Base-by-base conservation (phyloP, 2,329 filamentous ascomycete genomes). In the Paecilomyces sp. region DNA sequence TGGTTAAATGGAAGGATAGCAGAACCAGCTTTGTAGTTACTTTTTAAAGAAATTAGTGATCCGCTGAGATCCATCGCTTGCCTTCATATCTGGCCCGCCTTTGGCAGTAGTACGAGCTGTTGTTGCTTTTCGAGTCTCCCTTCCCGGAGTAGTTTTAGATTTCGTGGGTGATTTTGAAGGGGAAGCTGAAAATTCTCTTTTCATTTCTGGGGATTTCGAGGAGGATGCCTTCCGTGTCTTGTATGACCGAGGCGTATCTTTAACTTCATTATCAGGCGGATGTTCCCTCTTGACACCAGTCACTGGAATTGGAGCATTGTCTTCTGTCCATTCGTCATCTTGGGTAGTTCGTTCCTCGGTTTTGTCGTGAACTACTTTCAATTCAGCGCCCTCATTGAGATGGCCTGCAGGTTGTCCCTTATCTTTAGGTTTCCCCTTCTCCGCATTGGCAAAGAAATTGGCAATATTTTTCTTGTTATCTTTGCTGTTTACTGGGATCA, bases 391-490 rank as follows among this genome's bases (percentile, higher is more conserved):
- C 12, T 71, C 64, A 54, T 75, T 62, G 12, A 66, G 56, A 54
- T 67, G 67, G 54, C 71, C 67, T 2, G 59, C 54, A 34, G 61
- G 56, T 0, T 12, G 6, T 6, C 9, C 9, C 11, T 57, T 36
- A 12, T 50, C 13, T n/a, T 41, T 54, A 15, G 34, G 34, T 22
- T 68, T 63, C 8, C 68, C 63, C 28, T 70, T 70, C n/a, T 73
- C 65, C 6, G 74, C 80, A 51, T 85, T 89, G 7, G 82, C 82
- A 69, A 97, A 97, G 79, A 96, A 97, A 68, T 96, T 96, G 54
- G 89, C 90, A 73, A 97, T 97, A 65, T 94, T 97, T 56, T 83
- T 86, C 77, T 95, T 97, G 74, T 97, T 97, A 68, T 92, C 89
- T 64, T 85, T 87, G 75, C 90, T 95, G 67, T 90, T 83, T 34